Base-by-base conservation (phyloP, 441 rosid genomes). In the Rhodomyrtus psidioides region DNA sequence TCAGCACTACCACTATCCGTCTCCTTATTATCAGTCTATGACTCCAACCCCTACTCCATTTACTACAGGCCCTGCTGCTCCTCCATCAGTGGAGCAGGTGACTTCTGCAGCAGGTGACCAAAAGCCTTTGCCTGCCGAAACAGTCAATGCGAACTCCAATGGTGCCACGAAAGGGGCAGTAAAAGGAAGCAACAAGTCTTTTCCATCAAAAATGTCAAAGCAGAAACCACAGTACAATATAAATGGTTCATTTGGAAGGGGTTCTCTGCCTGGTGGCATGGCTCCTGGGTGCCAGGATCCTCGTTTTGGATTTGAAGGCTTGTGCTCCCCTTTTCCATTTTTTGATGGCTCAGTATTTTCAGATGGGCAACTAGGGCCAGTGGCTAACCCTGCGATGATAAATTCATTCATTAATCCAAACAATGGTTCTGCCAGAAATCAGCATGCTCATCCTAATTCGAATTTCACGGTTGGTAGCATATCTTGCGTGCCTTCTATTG, bases 1-100 rank as follows among this genome's bases (percentile, higher is more conserved):
- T 76, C 98, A 95, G 83, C 95, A 96, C 85, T 96, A 96, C 79
- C 98, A 95, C 88, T 96, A 96, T 89, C 92, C 91, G 88, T 94
- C 97, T 84, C 87, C 91, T 55, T 95, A 91, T 86, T 94, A 93
- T 85, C 94, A 91, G 86, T 94, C 94, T 1, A 86, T 93, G 87
- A 87, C 92, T 51, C 92, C 95, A 27, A 88, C 87, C 58, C 91
- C 91, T 88, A 94, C 90, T n/a, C 90, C 94, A 1, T 94, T 90
- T 86, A 90, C 91, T 60, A 89, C 95, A 30, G 89, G 87, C 88
- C 92, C 88, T 28, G 88, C 90, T 83, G 86, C 91, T 14, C 89
- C 92, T 83, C 70, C 92, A 44, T 96, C 92, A 76, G 92, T 86
- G 26, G 97, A 95, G 87, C 91, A 91, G 86, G 86, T 93, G 27